Evolutionary conservation across 352 stramenopile genomes (phyloP).

Genomic region (Phytopythium delawarense): DNA sequence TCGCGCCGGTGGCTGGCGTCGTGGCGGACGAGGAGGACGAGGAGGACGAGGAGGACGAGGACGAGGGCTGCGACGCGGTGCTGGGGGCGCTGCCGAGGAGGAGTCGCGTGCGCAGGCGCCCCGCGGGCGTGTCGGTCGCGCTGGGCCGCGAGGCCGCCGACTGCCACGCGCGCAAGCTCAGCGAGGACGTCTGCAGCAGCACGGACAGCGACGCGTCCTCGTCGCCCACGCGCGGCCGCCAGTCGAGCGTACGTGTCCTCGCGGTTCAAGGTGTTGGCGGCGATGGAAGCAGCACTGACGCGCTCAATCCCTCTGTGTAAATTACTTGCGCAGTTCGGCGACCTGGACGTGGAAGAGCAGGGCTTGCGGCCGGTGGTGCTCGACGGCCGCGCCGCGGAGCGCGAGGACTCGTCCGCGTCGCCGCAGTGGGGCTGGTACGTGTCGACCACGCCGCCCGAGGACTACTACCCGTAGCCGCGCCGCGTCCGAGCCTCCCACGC

Average conservation of each 20-base stretch:
- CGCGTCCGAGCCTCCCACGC: too few species aligned
- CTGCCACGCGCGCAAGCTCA: slow-evolving; percentile 6
- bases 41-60: slow-evolving; percentile 23
- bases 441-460: slow-evolving; percentile 70
- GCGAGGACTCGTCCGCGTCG: slow-evolving; percentile 41
- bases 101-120: not conserved
- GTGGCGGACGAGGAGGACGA: slow-evolving; percentile 11
- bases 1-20: not conserved
- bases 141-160: not conserved
- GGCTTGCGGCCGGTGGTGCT: slow-evolving; percentile 8
- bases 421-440: slow-evolving; percentile 84
- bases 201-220: slow-evolving; percentile 66
- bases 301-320: slow-evolving; percentile 2
- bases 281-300: not conserved
- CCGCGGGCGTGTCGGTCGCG: not conserved
- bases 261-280: not conserved
- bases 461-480: slow-evolving; percentile 42
- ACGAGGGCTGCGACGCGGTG: slow-evolving; percentile 29
- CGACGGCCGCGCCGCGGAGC: slow-evolving; percentile 16
- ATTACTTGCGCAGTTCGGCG: slow-evolving; percentile 21
- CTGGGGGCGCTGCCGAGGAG: not conserved
- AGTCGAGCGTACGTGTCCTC: slow-evolving; percentile 25
- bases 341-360: slow-evolving; percentile 25
- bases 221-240: slow-evolving; percentile 26
- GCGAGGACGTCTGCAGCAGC: slow-evolving; percentile 52